Conservation (phyloP, 345 rosid genomes). For the Limnanthes douglasii region DNA sequence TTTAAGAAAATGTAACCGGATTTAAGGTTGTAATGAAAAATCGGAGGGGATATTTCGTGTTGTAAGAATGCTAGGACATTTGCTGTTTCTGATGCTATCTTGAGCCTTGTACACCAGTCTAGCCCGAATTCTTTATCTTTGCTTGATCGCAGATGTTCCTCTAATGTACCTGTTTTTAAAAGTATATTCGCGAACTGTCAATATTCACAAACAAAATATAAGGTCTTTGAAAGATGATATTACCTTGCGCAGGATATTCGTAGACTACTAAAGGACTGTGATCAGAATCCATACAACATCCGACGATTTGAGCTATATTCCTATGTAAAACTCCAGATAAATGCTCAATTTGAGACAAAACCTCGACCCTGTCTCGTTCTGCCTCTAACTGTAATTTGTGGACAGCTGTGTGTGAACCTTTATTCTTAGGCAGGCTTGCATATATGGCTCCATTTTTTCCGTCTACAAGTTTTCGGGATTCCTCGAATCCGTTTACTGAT, state of each 20-base stretch:
- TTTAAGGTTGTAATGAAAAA: constrained; percentile 39
- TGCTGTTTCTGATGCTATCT: constrained; percentile 54
- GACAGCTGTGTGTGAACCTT: constrained; percentile 50
- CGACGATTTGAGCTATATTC: constrained; percentile 54
- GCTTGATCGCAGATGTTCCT: constrained; percentile 26
- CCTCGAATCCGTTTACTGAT: constrained; percentile 54
- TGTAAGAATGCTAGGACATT: constrained; percentile 46
- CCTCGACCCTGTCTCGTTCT: constrained; percentile 38
- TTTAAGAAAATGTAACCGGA: constrained; percentile 44
- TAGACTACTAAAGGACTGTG: constrained; percentile 42
- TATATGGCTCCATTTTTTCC: constrained; percentile 32
- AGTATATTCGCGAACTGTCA: too few species aligned
- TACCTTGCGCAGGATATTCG: constrained; percentile 58
- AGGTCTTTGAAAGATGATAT: too few species aligned
- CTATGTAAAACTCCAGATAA: constrained; percentile 39
- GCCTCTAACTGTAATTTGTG: constrained; percentile 48
- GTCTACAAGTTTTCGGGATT: constrained; percentile 28
- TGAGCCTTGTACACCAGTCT: constrained; percentile 59
- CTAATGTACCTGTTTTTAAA: constrained; percentile 48
- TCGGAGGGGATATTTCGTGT: constrained; percentile 50
- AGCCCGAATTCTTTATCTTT: constrained; percentile 21
- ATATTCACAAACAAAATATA: too few species aligned
- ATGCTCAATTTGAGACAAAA: constrained; percentile 40
- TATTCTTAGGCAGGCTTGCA: constrained; percentile 42
- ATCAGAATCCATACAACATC: constrained; percentile 51